phyloP scores from a whole-genome alignment of 2,329 filamentous ascomycete species.

The Triangularia verruculosa region DNA sequence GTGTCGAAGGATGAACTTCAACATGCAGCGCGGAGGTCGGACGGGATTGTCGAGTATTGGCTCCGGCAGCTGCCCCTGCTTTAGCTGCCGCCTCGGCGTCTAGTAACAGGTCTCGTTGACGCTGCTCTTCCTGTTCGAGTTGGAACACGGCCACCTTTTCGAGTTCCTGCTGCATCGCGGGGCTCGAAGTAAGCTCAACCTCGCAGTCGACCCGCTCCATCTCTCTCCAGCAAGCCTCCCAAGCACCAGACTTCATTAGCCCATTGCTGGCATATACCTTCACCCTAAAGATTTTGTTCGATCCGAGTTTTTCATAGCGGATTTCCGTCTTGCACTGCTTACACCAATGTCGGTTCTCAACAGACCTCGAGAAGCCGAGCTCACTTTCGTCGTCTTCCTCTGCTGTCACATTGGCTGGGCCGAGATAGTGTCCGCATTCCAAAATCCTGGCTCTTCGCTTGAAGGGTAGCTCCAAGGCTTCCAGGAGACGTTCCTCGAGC shows the following conservation, averaged over 20 bases:
- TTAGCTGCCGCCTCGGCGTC: slow-evolving; percentile 1
- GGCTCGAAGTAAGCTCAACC: slow-evolving; percentile 69
- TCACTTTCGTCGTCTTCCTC: slow-evolving; percentile 44
- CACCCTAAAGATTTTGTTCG: slow-evolving; percentile 65
- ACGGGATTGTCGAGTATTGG: slow-evolving; percentile 4
- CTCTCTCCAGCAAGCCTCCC: slow-evolving; percentile 91
- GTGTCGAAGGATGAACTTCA: slow-evolving; percentile 20
- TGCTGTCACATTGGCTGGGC: slow-evolving; percentile 45
- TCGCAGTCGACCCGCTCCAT: slow-evolving; percentile 99
- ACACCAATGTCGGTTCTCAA: slow-evolving; percentile 52
- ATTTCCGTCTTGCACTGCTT: slow-evolving; percentile 54
- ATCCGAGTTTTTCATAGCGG: slow-evolving; percentile 50
- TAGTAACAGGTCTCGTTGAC: slow-evolving; percentile 29
- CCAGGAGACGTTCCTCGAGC: slow-evolving; percentile 72
- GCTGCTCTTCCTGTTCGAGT: slow-evolving; percentile 41
- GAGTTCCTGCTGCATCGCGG: slow-evolving; percentile 57
- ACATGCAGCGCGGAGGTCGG: slow-evolving; percentile 11
- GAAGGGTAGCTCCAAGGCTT: slow-evolving; percentile 68
- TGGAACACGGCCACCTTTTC: slow-evolving; percentile 48
- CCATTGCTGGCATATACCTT: slow-evolving; percentile 95
- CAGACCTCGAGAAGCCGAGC: slow-evolving; percentile 36
- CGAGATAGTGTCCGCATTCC: slow-evolving; percentile 74
- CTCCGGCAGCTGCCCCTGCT: background rate
- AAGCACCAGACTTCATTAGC: slow-evolving; percentile 85
- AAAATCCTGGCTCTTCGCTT: slow-evolving; percentile 64